Conservation (phyloP, 805 yeast genomes). For the Schizosaccharomyces pombe region DNA sequence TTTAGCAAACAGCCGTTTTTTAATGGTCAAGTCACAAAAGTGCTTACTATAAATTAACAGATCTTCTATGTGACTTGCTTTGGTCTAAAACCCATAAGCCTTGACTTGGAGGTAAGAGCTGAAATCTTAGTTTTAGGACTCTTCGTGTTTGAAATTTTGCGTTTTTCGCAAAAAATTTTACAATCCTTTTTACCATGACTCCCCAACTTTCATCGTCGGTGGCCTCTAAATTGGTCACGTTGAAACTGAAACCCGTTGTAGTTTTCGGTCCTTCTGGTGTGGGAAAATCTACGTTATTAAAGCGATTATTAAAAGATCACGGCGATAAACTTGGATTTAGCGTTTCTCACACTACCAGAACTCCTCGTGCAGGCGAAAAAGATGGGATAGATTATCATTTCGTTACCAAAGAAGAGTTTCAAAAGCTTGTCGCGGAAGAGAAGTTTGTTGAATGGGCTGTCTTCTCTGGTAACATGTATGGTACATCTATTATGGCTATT, state of each 20-base stretch:
- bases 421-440: constrained; percentile 43
- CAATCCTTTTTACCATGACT: too few relatives aligned
- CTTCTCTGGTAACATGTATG: constrained; percentile 92
- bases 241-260: constrained; percentile 56
- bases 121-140: too few relatives aligned
- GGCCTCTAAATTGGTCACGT: too few relatives aligned
- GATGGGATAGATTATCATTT: constrained; percentile 82
- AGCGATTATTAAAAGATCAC: constrained; percentile 69
- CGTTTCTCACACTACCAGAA: constrained; percentile 73
- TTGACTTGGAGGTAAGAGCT: too few relatives aligned
- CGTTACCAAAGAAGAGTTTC: constrained; percentile 55
- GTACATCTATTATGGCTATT: constrained; percentile 74
- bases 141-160: too few relatives aligned
- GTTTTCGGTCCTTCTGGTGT: constrained; percentile 92
- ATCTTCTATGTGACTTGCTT: too few relatives aligned
- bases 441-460: constrained; percentile 94
- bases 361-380: constrained; percentile 76
- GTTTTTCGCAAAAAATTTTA: too few relatives aligned
- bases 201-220: too few relatives aligned
- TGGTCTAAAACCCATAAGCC: too few relatives aligned
- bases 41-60: too few relatives aligned
- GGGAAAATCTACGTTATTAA: constrained; percentile 84
- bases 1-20: too few relatives aligned
- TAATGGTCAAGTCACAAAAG: too few relatives aligned
- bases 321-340: constrained; percentile 86